Conservation (phyloP, 352 stramenopile species). For the Globisporangium nunn region DNA sequence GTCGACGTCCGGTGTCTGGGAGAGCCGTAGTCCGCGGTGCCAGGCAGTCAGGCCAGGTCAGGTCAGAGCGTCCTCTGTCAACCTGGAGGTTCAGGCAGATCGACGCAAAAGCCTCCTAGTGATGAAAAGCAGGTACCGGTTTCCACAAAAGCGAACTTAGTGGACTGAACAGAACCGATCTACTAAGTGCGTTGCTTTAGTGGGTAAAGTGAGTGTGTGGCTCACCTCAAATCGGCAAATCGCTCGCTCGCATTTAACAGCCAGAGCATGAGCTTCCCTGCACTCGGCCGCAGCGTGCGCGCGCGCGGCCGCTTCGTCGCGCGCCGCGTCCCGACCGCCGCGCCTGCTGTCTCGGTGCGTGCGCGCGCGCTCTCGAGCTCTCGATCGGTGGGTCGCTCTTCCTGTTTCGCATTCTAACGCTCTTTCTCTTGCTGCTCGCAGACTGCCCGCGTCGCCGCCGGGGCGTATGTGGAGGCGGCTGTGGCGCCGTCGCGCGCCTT, state of each 20-base stretch:
- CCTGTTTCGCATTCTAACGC: not conserved
- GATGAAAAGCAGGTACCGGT: not conserved
- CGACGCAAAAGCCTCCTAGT: not conserved
- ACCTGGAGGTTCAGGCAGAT: too few relatives aligned
- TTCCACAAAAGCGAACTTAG: not conserved
- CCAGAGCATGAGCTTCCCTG: conserved; percentile 49
- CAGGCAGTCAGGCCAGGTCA: too few relatives aligned
- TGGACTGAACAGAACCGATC: not conserved
- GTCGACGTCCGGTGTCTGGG: too few relatives aligned
- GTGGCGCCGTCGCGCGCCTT: conserved; percentile 16
- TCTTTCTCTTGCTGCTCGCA: not conserved
- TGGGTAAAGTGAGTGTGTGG: conserved; percentile 1
- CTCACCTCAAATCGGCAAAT: not conserved
- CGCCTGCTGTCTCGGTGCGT: not conserved
- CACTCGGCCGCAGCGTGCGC: conserved; percentile 28
- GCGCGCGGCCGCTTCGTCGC: conserved; percentile 27
- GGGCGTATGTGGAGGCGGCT: conserved; percentile 9
- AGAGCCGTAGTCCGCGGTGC: too few relatives aligned
- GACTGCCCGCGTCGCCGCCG: not conserved
- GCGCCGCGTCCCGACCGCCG: conserved; percentile 10
- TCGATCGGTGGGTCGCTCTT: not conserved
- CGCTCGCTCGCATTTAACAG: conserved; percentile 3
- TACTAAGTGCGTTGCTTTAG: too few relatives aligned
- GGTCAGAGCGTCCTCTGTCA: too few relatives aligned
- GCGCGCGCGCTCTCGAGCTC: not conserved